Evolutionary conservation across 2,329 filamentous ascomycete species (phyloP), one percentile per base, ranked within the genome.

Genomic region (Fusarium drepaniforme): DNA sequence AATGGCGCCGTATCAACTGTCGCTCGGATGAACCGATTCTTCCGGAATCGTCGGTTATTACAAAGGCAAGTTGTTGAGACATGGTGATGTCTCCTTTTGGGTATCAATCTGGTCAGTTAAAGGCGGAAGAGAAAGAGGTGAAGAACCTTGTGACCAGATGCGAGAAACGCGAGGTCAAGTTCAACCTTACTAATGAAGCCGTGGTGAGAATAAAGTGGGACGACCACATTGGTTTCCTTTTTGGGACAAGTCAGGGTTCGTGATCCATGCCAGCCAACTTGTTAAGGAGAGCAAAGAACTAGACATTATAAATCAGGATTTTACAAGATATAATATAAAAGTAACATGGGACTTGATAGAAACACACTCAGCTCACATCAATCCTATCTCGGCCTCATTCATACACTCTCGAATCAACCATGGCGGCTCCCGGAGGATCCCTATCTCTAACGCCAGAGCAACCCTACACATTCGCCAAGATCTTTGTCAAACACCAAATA

Each of bases 1-100:
- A 60, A 60, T 60, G 57, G 37, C 57, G 57, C 21, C 57, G 57
- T 42, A 60, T 60, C 15, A 60, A n/a, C 35, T 60, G 57, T 12
- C 57, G 57, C 11, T 60, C 37, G 35, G 57, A 25, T 28, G 33
- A 28, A n/a, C n/a, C 23, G 30, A 57, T 57, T n/a, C 30, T 57
- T 21, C 23, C 51, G 51, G 51, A 57, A 8, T 30, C 11, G 13
- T 57, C 51, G 28, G 51, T 37, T n/a, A 57, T 57, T 5, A 57
- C 51, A 23, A 57, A 57, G 7, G 51, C 51, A 1, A 57, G 51
- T 2, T 57, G 30, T 1, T 57, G 30, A 3, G 51, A n/a, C 51
- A 57, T 57, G 2, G 3, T 3, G 30, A 37, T 57, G 30, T 57
- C 51, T 57, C 8, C 18, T 57, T 57, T 35, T 1, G 51, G 51